Evolutionary conservation across 495 filamentous ascomycete species (phyloP), one percentile per base, ranked within the genome.

Genomic region (Penicillium pulvis): DNA sequence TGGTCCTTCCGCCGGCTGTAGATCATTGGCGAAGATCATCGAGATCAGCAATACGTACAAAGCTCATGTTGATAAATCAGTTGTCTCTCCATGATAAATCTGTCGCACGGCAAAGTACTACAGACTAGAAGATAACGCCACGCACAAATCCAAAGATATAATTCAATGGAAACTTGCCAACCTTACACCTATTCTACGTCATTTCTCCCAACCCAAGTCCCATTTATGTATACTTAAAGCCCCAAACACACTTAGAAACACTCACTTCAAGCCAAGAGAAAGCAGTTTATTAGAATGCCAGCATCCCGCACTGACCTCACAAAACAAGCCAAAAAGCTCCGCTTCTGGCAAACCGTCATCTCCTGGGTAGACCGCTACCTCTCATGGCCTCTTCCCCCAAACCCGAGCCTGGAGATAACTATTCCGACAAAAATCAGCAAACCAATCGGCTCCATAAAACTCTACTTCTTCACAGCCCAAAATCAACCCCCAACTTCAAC

Each of bases 281-380:
- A n/a, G 14, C 12, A 16, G 4, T 1, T 23, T 2, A 23, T 23
- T 2, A 31, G 4, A 9, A n/a, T 20, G n/a, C 23, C 45, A 10
- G 26, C 44, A 10, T 33, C 57, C 2, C 57, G 60, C 23, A 9
- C 48, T 4, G 4, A 36, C 16, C 63, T 66, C 30, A 23, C 30
- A 36, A 57, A 56, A 51, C 55, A 51, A 43, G 63, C 65, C 6
- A 36, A 28, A 16, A 54, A 55, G 19, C 62, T 63, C 57, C 65
- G 65, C 41, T 56, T 52, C 30, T 35, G 60, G 17, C 33, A 53
- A 26, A 41, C 12, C 6, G 35, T 68, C 14, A 6, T 65, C 35
- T 68, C 65, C 55, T 51, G 55, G 46, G 52, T 65, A 20, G 65
- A 68, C 55, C 53, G 65, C 24, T 60, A 61, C 52, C 39, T 68